Evolutionary conservation across 176 grass and related monocot genomes (phyloP).

Genomic region (Cenchrus americanus): DNA sequence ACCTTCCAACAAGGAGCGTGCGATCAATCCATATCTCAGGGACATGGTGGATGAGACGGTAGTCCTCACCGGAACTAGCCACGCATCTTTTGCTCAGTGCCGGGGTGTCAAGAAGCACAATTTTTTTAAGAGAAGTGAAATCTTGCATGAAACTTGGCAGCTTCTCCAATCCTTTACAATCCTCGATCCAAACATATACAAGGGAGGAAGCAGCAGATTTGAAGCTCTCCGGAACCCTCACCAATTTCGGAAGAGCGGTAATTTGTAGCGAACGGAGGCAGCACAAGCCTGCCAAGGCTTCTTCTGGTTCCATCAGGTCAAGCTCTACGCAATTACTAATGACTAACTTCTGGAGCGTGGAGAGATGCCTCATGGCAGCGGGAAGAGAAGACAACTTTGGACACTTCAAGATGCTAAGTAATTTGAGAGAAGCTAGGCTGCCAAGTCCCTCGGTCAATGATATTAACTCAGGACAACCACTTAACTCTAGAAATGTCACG

Average conservation of each 20-base stretch:
- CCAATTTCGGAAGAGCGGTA: too few relatives aligned
- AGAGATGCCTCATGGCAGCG: background rate
- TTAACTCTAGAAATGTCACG: background rate
- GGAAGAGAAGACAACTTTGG: constrained; percentile 28
- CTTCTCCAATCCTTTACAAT: background rate
- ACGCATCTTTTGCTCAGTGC: background rate
- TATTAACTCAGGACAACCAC: background rate
- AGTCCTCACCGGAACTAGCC: background rate
- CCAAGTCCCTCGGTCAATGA: background rate
- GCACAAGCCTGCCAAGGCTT: background rate
- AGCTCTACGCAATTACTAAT: too few relatives aligned
- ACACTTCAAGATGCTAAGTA: background rate
- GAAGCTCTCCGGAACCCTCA: too few relatives aligned
- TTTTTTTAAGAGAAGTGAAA: background rate
- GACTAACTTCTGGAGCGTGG: background rate
- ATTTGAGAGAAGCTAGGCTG: background rate
- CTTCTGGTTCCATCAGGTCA: background rate
- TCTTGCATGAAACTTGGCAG: background rate
- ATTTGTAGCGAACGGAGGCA: too few relatives aligned
- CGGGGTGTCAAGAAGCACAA: background rate
- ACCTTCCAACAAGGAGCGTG: too few relatives aligned
- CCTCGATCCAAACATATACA: too few relatives aligned
- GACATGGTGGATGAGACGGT: background rate
- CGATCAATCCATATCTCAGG: too few relatives aligned
- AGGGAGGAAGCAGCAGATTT: too few relatives aligned